phyloP scores from a whole-genome alignment of 768 basidiomycete genomes.

The Boletus vinaceobasis region DNA sequence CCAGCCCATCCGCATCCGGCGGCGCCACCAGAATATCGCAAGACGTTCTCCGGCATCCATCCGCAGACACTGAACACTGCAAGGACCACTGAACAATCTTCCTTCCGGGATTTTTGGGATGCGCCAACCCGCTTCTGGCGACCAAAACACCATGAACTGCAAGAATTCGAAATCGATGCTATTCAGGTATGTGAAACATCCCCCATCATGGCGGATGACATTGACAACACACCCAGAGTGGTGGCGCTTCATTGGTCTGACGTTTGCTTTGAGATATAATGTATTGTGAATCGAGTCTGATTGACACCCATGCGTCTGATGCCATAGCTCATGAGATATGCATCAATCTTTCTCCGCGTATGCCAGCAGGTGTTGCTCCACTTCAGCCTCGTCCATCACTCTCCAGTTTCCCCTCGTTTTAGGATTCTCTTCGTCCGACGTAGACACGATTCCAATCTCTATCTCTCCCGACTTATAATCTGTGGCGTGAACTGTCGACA shows the following conservation, averaged over 20 bases:
- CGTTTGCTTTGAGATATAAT: background rate
- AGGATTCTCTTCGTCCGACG: slow-evolving; percentile 62
- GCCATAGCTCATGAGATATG: background rate
- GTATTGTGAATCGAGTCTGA: background rate
- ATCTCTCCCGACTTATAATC: slow-evolving; percentile 96
- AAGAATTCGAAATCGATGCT: slow-evolving; percentile 61
- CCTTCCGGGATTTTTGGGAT: slow-evolving; percentile 60
- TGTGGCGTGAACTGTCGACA: slow-evolving; percentile 91
- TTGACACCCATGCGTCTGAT: background rate
- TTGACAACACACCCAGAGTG: slow-evolving; percentile 40
- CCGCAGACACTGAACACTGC: slow-evolving; percentile 28
- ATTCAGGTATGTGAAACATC: slow-evolving; percentile 46
- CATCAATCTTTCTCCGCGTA: slow-evolving; percentile 86
- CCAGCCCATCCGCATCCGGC: slow-evolving; percentile 59
- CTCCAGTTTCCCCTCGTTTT: slow-evolving; percentile 78
- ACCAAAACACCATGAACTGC: slow-evolving; percentile 45
- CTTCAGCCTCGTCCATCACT: slow-evolving; percentile 71
- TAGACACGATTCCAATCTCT: slow-evolving; percentile 91
- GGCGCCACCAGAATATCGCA: slow-evolving; percentile 59
- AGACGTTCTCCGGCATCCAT: slow-evolving; percentile 44
- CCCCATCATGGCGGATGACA: background rate
- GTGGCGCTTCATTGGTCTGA: slow-evolving; percentile 58
- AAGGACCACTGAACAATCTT: slow-evolving; percentile 4
- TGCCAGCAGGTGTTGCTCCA: slow-evolving; percentile 76
- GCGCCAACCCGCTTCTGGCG: slow-evolving; percentile 60